Conservation (phyloP, 352 stramenopile genomes). For the Pythium insidiosum region DNA sequence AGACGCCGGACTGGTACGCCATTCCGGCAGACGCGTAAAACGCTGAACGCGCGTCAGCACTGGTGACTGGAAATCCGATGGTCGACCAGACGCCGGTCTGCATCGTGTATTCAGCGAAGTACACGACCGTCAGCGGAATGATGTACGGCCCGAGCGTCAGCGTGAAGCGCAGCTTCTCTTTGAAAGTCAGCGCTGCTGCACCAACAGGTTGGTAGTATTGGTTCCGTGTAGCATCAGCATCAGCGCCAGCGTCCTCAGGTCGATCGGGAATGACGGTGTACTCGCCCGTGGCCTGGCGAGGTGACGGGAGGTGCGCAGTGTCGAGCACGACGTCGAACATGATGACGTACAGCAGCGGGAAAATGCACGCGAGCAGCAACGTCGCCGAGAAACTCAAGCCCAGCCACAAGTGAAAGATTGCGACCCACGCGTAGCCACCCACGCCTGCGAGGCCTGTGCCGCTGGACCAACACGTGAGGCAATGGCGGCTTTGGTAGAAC, state of each 20-base stretch:
- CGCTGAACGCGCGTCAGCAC: slow-evolving; percentile 45
- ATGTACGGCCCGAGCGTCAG: slow-evolving; percentile 87
- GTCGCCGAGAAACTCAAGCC: slow-evolving; percentile 61
- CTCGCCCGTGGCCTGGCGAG: slow-evolving; percentile 18
- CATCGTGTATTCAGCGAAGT: slow-evolving; percentile 92
- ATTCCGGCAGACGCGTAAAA: slow-evolving; percentile 91
- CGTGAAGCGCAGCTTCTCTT: slow-evolving; percentile 63
- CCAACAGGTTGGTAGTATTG: no score
- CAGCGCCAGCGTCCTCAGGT: slow-evolving; percentile 1
- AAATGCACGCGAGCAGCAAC: slow-evolving; percentile 46
- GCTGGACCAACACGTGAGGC: slow-evolving; percentile 89
- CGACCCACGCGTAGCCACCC: slow-evolving; percentile 87
- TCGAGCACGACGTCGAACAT: slow-evolving; percentile 64
- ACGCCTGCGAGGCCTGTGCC: slow-evolving; percentile 90
- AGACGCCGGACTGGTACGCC: slow-evolving; percentile 90
- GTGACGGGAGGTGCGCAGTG: slow-evolving; percentile 29
- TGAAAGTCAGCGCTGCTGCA: slow-evolving; percentile 28
- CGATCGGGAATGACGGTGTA: slow-evolving; percentile 11
- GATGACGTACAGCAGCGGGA: slow-evolving; percentile 53
- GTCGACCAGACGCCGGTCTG: slow-evolving; percentile 91
- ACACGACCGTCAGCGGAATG: slow-evolving; percentile 87
- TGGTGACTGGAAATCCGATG: slow-evolving; percentile 89
- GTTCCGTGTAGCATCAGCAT: no score
- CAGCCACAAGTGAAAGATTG: slow-evolving; percentile 56
- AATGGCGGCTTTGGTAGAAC: slow-evolving; percentile 68